Evolutionary conservation across 768 basidiomycete genomes (phyloP).

Genomic region (Rhizopogon roseolus): DNA sequence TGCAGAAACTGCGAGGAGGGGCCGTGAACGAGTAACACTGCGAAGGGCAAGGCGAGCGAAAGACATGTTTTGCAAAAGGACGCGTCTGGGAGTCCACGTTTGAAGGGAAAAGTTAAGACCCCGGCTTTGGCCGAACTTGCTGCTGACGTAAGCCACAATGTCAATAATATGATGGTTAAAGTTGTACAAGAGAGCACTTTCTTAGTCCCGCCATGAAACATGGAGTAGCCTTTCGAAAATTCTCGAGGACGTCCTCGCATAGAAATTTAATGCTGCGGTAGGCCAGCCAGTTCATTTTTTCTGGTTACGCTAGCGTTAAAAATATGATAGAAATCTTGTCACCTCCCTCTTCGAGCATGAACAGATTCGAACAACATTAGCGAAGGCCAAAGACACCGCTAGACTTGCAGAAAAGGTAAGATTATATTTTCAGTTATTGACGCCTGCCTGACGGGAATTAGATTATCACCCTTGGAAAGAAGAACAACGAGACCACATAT

Average conservation of each 20-base stretch:
- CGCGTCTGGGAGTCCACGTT: not conserved
- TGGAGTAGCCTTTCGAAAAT: slow-evolving; percentile 88
- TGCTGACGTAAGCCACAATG: too few relatives aligned
- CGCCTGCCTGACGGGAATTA: slow-evolving; percentile 21
- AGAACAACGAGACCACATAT: slow-evolving; percentile 65
- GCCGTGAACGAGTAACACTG: slow-evolving; percentile 21
- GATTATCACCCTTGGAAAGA: slow-evolving; percentile 93
- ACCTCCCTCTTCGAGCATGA: slow-evolving; percentile 93
- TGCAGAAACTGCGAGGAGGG: slow-evolving; percentile 21
- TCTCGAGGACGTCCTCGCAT: slow-evolving; percentile 89
- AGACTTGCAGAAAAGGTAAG: slow-evolving; percentile 88
- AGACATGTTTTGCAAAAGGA: slow-evolving; percentile 22
- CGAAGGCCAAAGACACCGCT: slow-evolving; percentile 91
- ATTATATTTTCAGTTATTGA: not conserved
- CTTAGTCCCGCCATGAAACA: slow-evolving; percentile 68
- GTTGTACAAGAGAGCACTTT: not conserved
- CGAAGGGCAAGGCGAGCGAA: slow-evolving; percentile 29
- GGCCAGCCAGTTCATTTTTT: slow-evolving; percentile 10
- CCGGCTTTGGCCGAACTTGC: slow-evolving; percentile 22
- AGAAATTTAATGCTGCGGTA: slow-evolving; percentile 91
- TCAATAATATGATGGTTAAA: too few relatives aligned
- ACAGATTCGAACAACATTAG: slow-evolving; percentile 91
- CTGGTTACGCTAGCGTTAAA: slow-evolving; percentile 3
- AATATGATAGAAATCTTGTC: slow-evolving; percentile 72
- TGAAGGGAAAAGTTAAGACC: not conserved